Conservation (phyloP, 257 asterid species). For the Catharanthus roseus region DNA sequence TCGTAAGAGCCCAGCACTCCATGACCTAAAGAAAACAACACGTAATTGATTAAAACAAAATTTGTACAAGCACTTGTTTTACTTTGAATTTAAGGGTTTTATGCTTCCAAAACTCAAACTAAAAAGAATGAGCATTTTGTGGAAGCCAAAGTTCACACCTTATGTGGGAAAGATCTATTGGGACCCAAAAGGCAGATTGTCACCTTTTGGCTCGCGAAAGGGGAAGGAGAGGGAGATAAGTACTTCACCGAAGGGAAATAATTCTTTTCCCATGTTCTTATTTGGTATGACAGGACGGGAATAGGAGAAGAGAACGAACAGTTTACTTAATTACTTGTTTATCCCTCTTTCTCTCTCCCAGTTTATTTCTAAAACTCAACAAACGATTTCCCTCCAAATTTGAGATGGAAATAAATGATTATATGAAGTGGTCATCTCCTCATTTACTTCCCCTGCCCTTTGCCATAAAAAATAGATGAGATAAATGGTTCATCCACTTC, state of each 20-base stretch:
- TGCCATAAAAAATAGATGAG: not conserved
- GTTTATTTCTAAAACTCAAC: too few relatives aligned
- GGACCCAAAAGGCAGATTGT: too few relatives aligned
- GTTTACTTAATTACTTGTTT: too few relatives aligned
- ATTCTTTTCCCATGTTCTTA: too few relatives aligned
- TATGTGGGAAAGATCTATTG: not conserved
- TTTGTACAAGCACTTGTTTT: not conserved
- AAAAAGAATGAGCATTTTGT: not conserved
- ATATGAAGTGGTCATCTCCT: not conserved
- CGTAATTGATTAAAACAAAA: not conserved
- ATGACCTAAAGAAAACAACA: constrained; percentile 6
- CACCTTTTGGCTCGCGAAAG: too few relatives aligned
- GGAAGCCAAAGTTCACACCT: not conserved
- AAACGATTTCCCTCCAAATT: too few relatives aligned
- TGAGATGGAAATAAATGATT: not conserved
- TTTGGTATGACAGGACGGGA: too few relatives aligned
- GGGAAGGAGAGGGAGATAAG: too few relatives aligned
- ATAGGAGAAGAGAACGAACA: too few relatives aligned
- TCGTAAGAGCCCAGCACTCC: constrained; percentile 4
- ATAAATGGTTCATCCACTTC: not conserved
- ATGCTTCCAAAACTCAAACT: not conserved
- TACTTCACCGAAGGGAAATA: too few relatives aligned
- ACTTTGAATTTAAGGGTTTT: not conserved
- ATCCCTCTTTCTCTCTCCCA: too few relatives aligned
- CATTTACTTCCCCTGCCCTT: not conserved